These are phyloP conservation scores for Agaricus bisporus DNA, from an alignment of 768 basidiomycete species.

Conservation along the genomic window DNA sequence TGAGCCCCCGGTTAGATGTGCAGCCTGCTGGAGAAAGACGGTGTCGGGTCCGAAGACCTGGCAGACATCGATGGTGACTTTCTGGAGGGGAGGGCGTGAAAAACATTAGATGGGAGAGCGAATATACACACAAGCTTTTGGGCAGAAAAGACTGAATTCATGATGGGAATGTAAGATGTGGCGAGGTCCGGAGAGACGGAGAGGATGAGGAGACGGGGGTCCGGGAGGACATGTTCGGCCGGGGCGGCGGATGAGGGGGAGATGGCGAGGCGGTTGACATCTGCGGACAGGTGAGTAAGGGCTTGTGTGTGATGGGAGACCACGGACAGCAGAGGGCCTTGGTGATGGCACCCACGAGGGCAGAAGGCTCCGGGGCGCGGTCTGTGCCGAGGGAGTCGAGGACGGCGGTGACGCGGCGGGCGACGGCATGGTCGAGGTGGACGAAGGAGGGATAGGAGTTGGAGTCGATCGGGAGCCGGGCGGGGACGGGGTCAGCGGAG, in stretches of 20 bases:
- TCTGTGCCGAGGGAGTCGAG: slow-evolving; percentile 39
- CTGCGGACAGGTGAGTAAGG: slow-evolving; percentile 16
- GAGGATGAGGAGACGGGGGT: slow-evolving; percentile 53
- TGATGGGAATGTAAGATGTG: slow-evolving; percentile 92
- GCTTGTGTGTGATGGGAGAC: not conserved
- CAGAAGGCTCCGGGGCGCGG: slow-evolving; percentile 27
- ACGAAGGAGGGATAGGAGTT: slow-evolving; percentile 86
- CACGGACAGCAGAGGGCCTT: slow-evolving; percentile 86
- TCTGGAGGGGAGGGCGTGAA: slow-evolving; percentile 40
- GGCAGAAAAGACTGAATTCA: slow-evolving; percentile 99
- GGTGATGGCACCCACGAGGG: slow-evolving; percentile 83
- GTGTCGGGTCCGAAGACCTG: slow-evolving; percentile 86
- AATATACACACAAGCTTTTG: slow-evolving; percentile 79
- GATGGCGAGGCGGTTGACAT: slow-evolving; percentile 32
- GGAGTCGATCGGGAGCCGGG: slow-evolving; percentile 50
- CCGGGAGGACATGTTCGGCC: slow-evolving; percentile 26
- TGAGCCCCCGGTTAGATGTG: slow-evolving; percentile 90
- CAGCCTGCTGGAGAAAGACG: slow-evolving; percentile 95
- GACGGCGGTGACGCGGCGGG: slow-evolving; percentile 55
- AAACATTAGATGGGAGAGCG: slow-evolving; percentile 4
- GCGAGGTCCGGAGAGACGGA: slow-evolving; percentile 90
- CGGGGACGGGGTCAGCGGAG: slow-evolving; percentile 39
- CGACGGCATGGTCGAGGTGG: slow-evolving; percentile 62
- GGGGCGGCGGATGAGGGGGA: slow-evolving; percentile 21
- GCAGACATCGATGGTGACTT: slow-evolving; percentile 95